Evolutionary conservation across 2,329 filamentous ascomycete species (phyloP).

Genomic region (Exophiala sp.): DNA sequence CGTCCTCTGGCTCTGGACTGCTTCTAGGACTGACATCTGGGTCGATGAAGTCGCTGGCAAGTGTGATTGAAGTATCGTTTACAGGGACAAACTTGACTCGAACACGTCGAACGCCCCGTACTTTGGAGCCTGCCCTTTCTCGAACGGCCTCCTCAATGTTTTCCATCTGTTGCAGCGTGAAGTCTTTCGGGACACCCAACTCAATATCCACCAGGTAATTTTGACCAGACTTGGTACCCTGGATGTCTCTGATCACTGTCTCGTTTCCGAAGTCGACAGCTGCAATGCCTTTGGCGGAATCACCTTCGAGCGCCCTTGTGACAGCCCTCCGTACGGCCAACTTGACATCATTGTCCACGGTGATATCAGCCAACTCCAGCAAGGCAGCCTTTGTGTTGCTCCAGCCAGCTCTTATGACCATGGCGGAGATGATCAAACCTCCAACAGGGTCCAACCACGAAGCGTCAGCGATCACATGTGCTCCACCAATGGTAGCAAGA

Average conservation of each 20-base stretch:
- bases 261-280: conserved; percentile 52
- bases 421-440: conserved; percentile 83
- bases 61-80: conserved; percentile 54
- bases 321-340: conserved; percentile 65
- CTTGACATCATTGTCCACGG: conserved; percentile 81
- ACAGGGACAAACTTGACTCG: conserved; percentile 77
- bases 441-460: conserved; percentile 94
- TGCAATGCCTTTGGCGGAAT: conserved; percentile 24
- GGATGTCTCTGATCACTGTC: conserved; percentile 71
- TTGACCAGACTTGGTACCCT: conserved; percentile 91
- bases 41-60: conserved; percentile 76
- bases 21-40: conserved; percentile 57
- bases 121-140: conserved; percentile 67
- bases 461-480: conserved; percentile 79
- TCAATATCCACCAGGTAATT: conserved; percentile 94
- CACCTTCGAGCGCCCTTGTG: conserved; percentile 54
- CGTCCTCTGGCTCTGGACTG: conserved; percentile 60
- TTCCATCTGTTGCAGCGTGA: conserved; percentile 69
- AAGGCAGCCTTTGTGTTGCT: conserved; percentile 79
- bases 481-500: conserved; percentile 80
- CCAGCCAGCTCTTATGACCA: conserved; percentile 88
- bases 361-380: conserved; percentile 84
- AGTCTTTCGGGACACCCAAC: conserved; percentile 70
- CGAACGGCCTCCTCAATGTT: conserved; percentile 71
- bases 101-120: conserved; percentile 79